Percentiles rank a stretch among this genome's conserved stretches.
Evolutionary conservation across 208 protist genomes (phyloP).

Genomic region (Trypanosoma scelopori): DNA sequence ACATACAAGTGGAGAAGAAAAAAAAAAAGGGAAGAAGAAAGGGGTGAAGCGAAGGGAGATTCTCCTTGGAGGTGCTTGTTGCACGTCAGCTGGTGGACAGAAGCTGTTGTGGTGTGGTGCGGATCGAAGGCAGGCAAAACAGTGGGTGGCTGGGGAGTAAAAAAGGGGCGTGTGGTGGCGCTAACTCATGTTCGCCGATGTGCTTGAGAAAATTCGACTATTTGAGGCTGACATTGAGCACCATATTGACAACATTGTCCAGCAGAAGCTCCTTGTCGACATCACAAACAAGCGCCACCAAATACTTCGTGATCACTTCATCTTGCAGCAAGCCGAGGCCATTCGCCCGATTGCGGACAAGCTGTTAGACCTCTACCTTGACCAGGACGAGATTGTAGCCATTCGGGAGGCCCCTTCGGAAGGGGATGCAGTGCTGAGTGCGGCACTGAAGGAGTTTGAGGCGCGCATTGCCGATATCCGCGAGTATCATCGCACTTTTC

Average conservation of each 20-base stretch:
- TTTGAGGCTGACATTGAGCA: constrained; percentile 84
- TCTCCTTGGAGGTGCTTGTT: too few species aligned
- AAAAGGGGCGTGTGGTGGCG: not conserved
- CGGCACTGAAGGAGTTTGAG: constrained; percentile 73
- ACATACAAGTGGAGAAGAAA: too few species aligned
- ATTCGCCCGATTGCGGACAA: constrained; percentile 65
- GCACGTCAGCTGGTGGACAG: too few species aligned
- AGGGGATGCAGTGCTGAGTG: constrained; percentile 42
- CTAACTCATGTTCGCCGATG: constrained; percentile 34
- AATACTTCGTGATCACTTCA: constrained; percentile 81
- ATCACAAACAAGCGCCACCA: constrained; percentile 72
- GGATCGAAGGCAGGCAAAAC: not conserved
- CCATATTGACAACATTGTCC: constrained; percentile 77
- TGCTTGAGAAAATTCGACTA: constrained; percentile 76
- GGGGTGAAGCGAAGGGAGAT: too few species aligned
- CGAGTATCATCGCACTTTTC: constrained; percentile 80
- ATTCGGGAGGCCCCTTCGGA: constrained; percentile 54
- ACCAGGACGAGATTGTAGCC: constrained; percentile 82
- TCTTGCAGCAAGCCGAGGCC: constrained; percentile 47
- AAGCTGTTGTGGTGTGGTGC: too few species aligned
- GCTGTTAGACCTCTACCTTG: constrained; percentile 80
- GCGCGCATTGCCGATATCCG: constrained; percentile 74
- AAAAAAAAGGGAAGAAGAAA: too few species aligned
- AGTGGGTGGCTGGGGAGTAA: not conserved
- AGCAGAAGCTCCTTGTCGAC: constrained; percentile 67